Evolutionary conservation across 2,329 filamentous ascomycete genomes (phyloP), one percentile per base, ranked within the genome.

Genomic region (Clonostachys rosea): DNA sequence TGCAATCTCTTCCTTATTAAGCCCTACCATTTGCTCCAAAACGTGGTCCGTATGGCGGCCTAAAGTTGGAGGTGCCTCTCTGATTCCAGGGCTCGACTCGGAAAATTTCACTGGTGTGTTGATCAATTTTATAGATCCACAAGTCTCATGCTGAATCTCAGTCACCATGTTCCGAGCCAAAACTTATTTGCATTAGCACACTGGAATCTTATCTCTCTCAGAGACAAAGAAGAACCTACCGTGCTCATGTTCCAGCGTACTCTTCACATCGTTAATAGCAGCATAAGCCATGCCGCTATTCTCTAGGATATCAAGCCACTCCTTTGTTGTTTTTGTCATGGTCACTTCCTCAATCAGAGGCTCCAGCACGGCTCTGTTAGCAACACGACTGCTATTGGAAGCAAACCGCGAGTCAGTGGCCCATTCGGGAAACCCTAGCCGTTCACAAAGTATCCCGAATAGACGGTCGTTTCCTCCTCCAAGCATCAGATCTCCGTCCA

Each of bases 71-170:
- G 94, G 94, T 20, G 88, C 80, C 5, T 75, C 85, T 34, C 92
- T 77, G 37, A 95, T 83, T 5, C 82, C 79, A 0, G 91, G 90
- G 55, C 79, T 83, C 24, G 86, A 87, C 55, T 91, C 83, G 6
- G 91, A 96, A 65, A 91, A 95, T 65, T 99, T 99, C 49, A 99
- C 85, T 0, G 94, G 94, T 1, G 91, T 94, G 59, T 95, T 96
- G 46, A 99, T 86, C 60, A 99, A 72, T 67, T 91, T 91, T 52
- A 99, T 86, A 1, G 86, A 79, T 1, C 94, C 94, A 63, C 92
- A 97, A 7, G 76, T 74, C 6, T 81, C 81, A 61, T 99, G 94
- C 1, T 96, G 80, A 41, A 96, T 74, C 61, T 96, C 87, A 13
- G 88, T 81, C 2, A 99, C 87, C 94, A 99, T 99, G 50, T 85